Base-by-base conservation (phyloP, 1,139 yeast genomes). In the Zygosaccharomyces pseudobailii region DNA sequence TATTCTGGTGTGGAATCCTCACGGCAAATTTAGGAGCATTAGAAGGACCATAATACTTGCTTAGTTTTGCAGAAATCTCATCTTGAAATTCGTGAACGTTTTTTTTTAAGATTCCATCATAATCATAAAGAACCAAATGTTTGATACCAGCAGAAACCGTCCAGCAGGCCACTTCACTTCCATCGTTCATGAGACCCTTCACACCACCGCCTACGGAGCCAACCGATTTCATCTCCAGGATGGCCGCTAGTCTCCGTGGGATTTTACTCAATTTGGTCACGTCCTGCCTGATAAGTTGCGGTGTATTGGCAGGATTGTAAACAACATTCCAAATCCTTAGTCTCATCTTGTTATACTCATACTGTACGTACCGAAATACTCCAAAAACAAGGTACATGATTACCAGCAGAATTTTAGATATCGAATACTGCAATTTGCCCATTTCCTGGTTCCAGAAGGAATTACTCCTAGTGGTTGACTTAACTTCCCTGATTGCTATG, bases 141-240 rank as follows among this genome's bases (percentile, higher is more conserved):
- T 81, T 78, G 44, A 90, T 80, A 1, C 96, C 97, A 6, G 94
- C 82, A 39, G 95, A 87, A 21, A 88, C 68, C 38, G 89, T 76
- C 99, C 99, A 92, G 3, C 95, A 84, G 0, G 82, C 75, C 40
- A 90, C 61, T 61, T 89, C 96, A 47, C 92, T 78, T 20, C 84
- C 76, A 58, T 87, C 87, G 56, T 78, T 80, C 59, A 90, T 72
- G 39, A 94, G 72, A 0, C 95, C 96, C 51, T 85, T 90, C 39
- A 85, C 68, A 2, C 97, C 97, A 23, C 95, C 96, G 50, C 87
- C 89, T 61, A 86, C 94, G 56, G 84, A 92, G 51, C 83, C 86
- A 46, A 81, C 89, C 39, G 84, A 79, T 58, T 80, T 80, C 61
- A 83, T 75, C 55, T 79, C 82, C 51, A 92, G 69, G 17, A 92